phyloP scores from a whole-genome alignment of 495 filamentous ascomycete species.

The Penicillium fimorum region DNA sequence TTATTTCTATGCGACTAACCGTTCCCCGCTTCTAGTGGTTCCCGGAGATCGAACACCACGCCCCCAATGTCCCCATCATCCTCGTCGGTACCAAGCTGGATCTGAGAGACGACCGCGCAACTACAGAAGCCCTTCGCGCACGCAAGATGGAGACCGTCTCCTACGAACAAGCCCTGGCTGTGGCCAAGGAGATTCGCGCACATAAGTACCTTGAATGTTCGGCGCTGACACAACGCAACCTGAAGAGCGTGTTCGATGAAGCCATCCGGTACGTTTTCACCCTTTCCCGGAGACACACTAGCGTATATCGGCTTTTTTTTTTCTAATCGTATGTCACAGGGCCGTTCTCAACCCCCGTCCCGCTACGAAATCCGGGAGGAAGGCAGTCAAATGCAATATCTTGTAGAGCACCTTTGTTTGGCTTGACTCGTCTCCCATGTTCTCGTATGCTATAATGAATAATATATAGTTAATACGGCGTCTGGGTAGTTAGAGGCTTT shows the following conservation, averaged over 20 bases:
- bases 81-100: conserved; percentile 97
- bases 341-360: conserved; percentile 82
- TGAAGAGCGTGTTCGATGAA: conserved; percentile 98
- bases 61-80: conserved; percentile 93
- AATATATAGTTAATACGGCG: conserved; percentile 51
- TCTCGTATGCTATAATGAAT: conserved; percentile 39
- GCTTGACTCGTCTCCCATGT: conserved; percentile 18
- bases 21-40: conserved; percentile 64
- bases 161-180: conserved; percentile 80
- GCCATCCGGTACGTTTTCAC: conserved; percentile 75
- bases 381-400: conserved; percentile 65
- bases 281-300: not conserved
- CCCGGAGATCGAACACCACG: conserved; percentile 95
- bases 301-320: not conserved
- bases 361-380: conserved; percentile 59
- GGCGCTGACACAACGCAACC: conserved; percentile 89
- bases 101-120: conserved; percentile 84
- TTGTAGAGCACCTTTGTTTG: conserved; percentile 51
- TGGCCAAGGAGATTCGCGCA: conserved; percentile 89
- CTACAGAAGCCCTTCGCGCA: conserved; percentile 69
- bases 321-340: conserved; percentile 39
- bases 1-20: not conserved
- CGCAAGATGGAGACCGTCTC: conserved; percentile 90
- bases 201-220: conserved; percentile 97
- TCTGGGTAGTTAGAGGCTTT: conserved; percentile 36